These are phyloP conservation scores for Pseudogymnoascus sp. DNA, from an alignment of 2,329 filamentous ascomycete genomes.

Conservation along the genomic window DNA sequence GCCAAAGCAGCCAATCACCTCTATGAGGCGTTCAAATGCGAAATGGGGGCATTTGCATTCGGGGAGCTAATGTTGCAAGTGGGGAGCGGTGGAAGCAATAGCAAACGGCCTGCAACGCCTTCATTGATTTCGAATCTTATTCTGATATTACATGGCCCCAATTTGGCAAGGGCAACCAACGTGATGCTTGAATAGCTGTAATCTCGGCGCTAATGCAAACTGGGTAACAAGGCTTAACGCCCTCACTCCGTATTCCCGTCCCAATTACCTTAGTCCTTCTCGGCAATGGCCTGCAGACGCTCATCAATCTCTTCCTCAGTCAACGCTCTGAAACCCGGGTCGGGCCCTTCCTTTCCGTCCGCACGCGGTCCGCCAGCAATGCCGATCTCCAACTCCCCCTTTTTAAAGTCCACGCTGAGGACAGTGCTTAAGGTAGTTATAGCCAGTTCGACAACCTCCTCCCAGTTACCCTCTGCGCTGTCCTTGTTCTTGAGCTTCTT, in stretches of 20 bases:
- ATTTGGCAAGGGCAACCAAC: not conserved
- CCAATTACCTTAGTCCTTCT: slow-evolving; percentile 70
- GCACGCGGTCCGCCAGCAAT: slow-evolving; percentile 82
- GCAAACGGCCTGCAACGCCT: slow-evolving; percentile 6
- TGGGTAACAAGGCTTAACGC: slow-evolving; percentile 2
- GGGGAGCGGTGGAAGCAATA: not conserved
- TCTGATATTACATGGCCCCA: slow-evolving; percentile 1
- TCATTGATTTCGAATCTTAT: slow-evolving; percentile 8
- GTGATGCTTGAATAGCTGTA: slow-evolving; percentile 4
- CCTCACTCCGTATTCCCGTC: not conserved
- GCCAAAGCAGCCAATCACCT: not conserved
- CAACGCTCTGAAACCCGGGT: slow-evolving; percentile 73
- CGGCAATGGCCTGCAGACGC: slow-evolving; percentile 91
- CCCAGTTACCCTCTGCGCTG: slow-evolving; percentile 81
- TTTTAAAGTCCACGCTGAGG: slow-evolving; percentile 98
- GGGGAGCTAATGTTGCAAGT: not conserved
- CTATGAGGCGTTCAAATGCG: not conserved
- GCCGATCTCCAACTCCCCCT: slow-evolving; percentile 95
- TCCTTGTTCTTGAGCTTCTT: slow-evolving; percentile 99
- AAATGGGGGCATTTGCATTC: not conserved
- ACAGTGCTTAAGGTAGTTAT: slow-evolving; percentile 94
- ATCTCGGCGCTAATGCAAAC: slow-evolving; percentile 1
- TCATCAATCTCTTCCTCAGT: slow-evolving; percentile 98
- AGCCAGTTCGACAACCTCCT: slow-evolving; percentile 93
- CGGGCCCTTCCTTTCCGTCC: slow-evolving; percentile 76